A percentile compares a stretch with the other conserved stretches of the same genome.
These are phyloP conservation scores for Cutaneotrichosporon daszewskae DNA, from an alignment of 1,284 basidiomycete genomes.

Conservation along the genomic window DNA sequence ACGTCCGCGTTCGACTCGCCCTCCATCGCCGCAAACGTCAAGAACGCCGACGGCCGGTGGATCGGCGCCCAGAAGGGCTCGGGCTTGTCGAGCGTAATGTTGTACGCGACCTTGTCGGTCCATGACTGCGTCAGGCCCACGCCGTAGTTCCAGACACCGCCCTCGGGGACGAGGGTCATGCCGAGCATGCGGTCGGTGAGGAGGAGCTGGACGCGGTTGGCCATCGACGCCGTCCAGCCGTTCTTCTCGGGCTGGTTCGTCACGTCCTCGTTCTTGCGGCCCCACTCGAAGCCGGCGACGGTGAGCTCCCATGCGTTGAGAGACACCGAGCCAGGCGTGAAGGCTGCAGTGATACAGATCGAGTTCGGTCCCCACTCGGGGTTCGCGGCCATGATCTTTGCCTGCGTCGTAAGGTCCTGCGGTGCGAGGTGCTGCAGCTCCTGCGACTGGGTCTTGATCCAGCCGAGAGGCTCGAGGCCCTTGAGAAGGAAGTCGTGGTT, in stretches of 20 bases:
- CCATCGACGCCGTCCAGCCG: constrained; percentile 98
- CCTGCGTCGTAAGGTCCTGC: constrained; percentile 90
- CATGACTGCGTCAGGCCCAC: constrained; percentile 87
- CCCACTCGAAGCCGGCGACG: constrained; percentile 96
- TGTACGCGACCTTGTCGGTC: constrained; percentile 76
- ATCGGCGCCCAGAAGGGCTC: constrained; percentile 92
- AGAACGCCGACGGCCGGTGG: constrained; percentile 81
- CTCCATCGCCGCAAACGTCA: constrained; percentile 83
- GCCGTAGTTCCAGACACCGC: constrained; percentile 89
- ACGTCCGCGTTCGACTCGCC: constrained; percentile 79
- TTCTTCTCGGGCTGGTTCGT: constrained; percentile 76
- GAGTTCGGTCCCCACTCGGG: constrained; percentile 90
- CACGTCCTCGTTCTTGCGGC: constrained; percentile 81
- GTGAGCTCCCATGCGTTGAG: constrained; percentile 86
- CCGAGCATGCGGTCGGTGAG: constrained; percentile 89
- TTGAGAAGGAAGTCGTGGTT: constrained; percentile 91
- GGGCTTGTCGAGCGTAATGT: constrained; percentile 84
- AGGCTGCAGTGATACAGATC: constrained; percentile 89
- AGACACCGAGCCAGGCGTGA: constrained; percentile 96
- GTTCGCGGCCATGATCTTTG: constrained; percentile 93
- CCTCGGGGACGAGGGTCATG: constrained; percentile 85
- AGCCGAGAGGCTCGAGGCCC: constrained; percentile 91
- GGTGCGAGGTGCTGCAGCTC: constrained; percentile 90
- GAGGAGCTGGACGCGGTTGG: constrained; percentile 88
- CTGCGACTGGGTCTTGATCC: constrained; percentile 91